Base-by-base conservation (phyloP, 225 moss, liverwort and hornwort species). In the Sphagnum tenellum region DNA sequence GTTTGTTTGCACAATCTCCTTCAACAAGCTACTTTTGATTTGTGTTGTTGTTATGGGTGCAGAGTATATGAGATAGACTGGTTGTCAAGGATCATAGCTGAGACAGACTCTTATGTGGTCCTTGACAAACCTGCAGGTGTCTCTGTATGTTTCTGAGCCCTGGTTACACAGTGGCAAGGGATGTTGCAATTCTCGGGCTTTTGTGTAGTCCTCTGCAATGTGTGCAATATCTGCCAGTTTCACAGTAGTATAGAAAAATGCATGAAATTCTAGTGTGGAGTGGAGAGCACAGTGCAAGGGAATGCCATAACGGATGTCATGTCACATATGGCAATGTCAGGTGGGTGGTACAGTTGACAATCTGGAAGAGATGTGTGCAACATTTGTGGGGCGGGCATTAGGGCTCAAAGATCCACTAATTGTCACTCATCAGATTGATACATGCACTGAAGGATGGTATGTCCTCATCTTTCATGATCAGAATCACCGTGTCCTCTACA, bases 321-420 rank as follows among this genome's bases (percentile, higher is more conserved):
- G 29, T 29, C 29, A 29, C 29, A 1, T 29, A 1, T 60, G 44
- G 12, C 61, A 45, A 72, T 58, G 64, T 60, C 76, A 95, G 95
- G 96, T 98, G 49, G 98, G 98, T 82, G 98, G 98, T 59, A 90
- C 98, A 53, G 98, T 98, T 66, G 98, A 98, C 67, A 98, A 98
- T 65, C 60, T 98, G 67, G 84, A 87, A 82, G 98, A 98, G 78
- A 93, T 81, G 67, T 90, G 87, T 79, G 98, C 90, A 67, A 84
- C 84, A 48, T 82, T 85, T 79, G 76, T 87, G 67, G 94, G 89
- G 67, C 87, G 90, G 47, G 89, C 87, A 48, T 70, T 98, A 44
- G 76, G 84, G 66, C 75, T 85, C 46, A 78, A 85, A 68, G 65
- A 75, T 49, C 87, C 90, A 55, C 74, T 98, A 58, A 78, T 77